Base-by-base conservation (phyloP, 306 rosid species). In the Pyrus pyrifolia region DNA sequence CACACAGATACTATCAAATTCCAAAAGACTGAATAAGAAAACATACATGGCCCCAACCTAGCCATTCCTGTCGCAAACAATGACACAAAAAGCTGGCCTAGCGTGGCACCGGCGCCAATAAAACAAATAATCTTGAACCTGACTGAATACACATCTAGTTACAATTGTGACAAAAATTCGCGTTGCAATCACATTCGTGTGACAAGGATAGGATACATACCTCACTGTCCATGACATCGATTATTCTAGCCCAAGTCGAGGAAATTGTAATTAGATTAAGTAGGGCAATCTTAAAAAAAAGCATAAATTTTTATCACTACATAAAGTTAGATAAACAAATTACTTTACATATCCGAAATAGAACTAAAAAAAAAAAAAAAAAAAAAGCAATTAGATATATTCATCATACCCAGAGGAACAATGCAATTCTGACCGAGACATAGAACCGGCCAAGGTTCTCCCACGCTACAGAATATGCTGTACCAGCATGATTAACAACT, bases 81-180 rank as follows among this genome's bases (percentile, higher is more conserved):
- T 44, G 99, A 95, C 78, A 97, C 99, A 71, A 87, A 91, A 65
- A 95, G 89, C 85, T 95, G 99, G 76, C 97, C 99, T n/a, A 95
- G 99, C 18, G 99, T 95, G 71, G 99, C 99, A 69, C 99, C 99
- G 74, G 97, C 97, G 77, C 97, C 99, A 76, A 95, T 87, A 82
- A 95, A 95, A 69, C 99, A 69, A 95, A 95, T 81, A 95, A 88
- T 92, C 99, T 95, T 73, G 97, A 88, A 89, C 99, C 99, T 91
- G 99, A 95, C 99, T 95, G 99, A 88, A 92, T 64, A 71, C 81
- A 70, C 25, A 73, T 78, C 70, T 83, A 81, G 77, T 85, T 83
- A 88, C 81, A 79, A 13, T 74, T 45, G 61, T 40, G 65, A 31
- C 17, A 73, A 82, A 42, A 72, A 66, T 55, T 52, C 62, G 57